Evolutionary conservation across 495 filamentous ascomycete genomes (phyloP).

Genomic region (Chaetomium fimeti): DNA sequence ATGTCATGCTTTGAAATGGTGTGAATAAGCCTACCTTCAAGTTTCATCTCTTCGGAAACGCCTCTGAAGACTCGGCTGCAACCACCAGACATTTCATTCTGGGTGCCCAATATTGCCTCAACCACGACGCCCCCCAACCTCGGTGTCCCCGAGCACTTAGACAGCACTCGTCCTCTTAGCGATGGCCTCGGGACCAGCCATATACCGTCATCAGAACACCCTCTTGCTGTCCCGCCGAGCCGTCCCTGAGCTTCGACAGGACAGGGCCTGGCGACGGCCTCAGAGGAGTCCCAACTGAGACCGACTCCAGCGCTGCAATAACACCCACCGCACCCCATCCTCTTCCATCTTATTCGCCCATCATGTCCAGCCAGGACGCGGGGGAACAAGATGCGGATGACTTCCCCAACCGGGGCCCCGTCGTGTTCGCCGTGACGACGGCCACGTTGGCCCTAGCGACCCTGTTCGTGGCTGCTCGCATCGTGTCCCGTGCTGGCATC

Average conservation of each 20-base stretch:
- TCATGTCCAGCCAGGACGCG: not conserved
- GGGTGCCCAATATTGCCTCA: not conserved
- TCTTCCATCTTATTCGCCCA: not conserved
- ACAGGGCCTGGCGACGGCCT: slow-evolving; percentile 1
- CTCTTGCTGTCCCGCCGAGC: not conserved
- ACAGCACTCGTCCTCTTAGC: not conserved
- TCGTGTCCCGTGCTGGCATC: slow-evolving; percentile 70
- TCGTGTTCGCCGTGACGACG: slow-evolving; percentile 73
- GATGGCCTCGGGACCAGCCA: not conserved
- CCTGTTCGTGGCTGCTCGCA: slow-evolving; percentile 68
- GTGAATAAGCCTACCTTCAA: not conserved
- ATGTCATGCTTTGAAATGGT: not conserved
- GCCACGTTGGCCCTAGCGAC: slow-evolving; percentile 64
- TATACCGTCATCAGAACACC: not conserved
- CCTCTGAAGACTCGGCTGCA: not conserved
- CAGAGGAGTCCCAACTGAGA: not conserved
- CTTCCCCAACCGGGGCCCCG: slow-evolving; percentile 58
- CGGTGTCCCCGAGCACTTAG: not conserved
- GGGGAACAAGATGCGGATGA: not conserved
- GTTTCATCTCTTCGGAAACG: not conserved
- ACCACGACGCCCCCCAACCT: not conserved
- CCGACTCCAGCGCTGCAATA: not conserved
- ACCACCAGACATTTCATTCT: not conserved
- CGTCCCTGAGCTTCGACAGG: not conserved
- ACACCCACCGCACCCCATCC: not conserved